Evolutionary conservation across 139 green algal genomes (phyloP).

Genomic region (Ettlia oleoabundans): DNA sequence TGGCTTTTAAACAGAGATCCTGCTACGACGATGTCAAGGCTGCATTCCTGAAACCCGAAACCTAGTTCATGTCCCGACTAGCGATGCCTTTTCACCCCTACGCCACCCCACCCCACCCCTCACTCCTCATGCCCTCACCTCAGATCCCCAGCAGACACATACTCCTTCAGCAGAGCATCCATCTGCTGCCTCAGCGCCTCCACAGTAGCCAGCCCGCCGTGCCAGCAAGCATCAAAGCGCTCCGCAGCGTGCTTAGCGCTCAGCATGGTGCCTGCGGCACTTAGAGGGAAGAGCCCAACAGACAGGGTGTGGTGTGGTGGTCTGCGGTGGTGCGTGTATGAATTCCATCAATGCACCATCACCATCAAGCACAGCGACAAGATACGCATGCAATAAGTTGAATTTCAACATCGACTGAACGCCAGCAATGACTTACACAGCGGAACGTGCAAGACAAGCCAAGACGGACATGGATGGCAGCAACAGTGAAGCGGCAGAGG

Average conservation of each 20-base stretch:
- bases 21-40: too few relatives aligned
- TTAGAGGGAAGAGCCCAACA: too few relatives aligned
- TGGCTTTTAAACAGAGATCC: too few relatives aligned
- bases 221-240: slow-evolving; percentile 82
- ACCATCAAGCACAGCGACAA: too few relatives aligned
- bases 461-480: neutral
- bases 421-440: neutral
- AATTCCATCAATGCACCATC: too few relatives aligned
- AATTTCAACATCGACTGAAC: too few relatives aligned
- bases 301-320: too few relatives aligned
- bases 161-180: slow-evolving; percentile 2
- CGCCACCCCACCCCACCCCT: neutral
- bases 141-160: neutral
- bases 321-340: too few relatives aligned
- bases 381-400: neutral
- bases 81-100: neutral
- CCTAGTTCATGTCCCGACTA: neutral
- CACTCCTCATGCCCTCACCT: neutral
- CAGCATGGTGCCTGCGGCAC: slow-evolving; percentile 21
- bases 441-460: neutral
- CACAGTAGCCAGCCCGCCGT: slow-evolving; percentile 57
- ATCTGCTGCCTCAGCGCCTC: slow-evolving; percentile 52
- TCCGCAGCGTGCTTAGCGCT: slow-evolving; percentile 74
- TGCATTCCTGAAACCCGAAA: too few relatives aligned
- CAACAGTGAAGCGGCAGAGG: neutral